Evolutionary conservation across 208 protist genomes (phyloP), one percentile per base, ranked within the genome.

Genomic region (Leishmania aethiopica): DNA sequence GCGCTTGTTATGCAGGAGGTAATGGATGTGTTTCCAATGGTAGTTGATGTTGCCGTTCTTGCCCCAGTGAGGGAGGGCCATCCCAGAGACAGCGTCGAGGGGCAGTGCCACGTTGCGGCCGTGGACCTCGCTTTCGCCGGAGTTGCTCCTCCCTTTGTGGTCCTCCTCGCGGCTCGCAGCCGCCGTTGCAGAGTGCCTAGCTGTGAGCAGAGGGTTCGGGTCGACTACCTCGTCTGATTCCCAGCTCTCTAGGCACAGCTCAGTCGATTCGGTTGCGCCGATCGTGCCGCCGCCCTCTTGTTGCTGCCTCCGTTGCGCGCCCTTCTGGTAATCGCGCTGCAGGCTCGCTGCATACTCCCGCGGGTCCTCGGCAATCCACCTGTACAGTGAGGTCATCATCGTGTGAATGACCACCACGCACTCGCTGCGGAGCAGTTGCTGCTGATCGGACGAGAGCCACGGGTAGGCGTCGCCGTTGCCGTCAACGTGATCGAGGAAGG

Each of bases 21-120:
- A 91, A 76, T 97, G 94, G 51, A 97, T 84, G 80, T 97, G 94
- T 84, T 96, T 96, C 93, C 94, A 97, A 86, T 97, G 94, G 83
- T 95, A 97, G 60, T 80, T 74, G 72, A 95, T 88, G 57, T 80
- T 84, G 60, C 60, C 71, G 28, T 84, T 1, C 62, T 82, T 88
- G 69, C 84, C 79, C 75, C 83, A 88, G 45, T 83, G 75, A 49
- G 84, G 72, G 17, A 84, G n/a, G 13, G 73, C 40, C 28, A 28
- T 49, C 42, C 71, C 69, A 40, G 75, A 74, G 55, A 57, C 49
- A 70, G 37, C 15, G 37, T 82, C 64, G 59, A 75, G 66, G 57
- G 71, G 45, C 35, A 79, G 57, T 8, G 84, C 72, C 57, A 82
- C 11, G 45, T 81, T 60, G 75, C 25, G 53, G 60, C 55, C 59